Evolutionary conservation across 179 eudicot genomes (phyloP), one percentile per base, ranked within the genome.

Genomic region (Amaranthus tricolor): DNA sequence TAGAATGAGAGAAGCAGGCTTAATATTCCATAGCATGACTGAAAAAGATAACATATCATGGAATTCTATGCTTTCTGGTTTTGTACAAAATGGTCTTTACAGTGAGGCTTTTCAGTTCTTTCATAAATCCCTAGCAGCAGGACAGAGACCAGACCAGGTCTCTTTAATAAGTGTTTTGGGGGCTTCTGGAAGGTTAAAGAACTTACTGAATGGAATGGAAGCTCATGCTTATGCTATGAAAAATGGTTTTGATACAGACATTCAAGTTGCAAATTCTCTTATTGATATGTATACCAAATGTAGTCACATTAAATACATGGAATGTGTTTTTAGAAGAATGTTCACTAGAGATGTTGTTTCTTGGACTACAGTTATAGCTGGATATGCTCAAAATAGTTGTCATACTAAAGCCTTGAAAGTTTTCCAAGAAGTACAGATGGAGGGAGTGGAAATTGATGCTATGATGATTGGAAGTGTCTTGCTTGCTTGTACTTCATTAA

Each of bases 401-500:
- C 79, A 80, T 77, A 45, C 73, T 53, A 82, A 75, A 69, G 97
- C 94, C 53, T 76, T 94, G 78, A 77, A 89, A 55, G 74, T 82
- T 61, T 92, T 94, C 66, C 80, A 79, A 44, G 75, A 89, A 88
- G 85, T 80, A 70, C 86, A 76, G 68, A 62, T 47, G 66, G 78
- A 84, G 64, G 82, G 82, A 44, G 76, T 81, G 13, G 66, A 71
- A 58, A 79, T 78, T 56, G 94, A 94, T 77, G 76, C 74, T 43
- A 70, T 87, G 96, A 88, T 90, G 89, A 84, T 94, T 43, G 94
- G 88, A 58, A 90, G 97, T 79, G 80, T 90, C 55, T 76, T 92
- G 67, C 88, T 80, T 68, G 94, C 92, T 68, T 92, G 90, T 75
- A 77, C 85, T 68, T 92, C 86, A 15, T 74, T 94, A 79, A 89